These are phyloP conservation scores for Zygotorulaspora danielsina DNA, from an alignment of 805 yeast species.

Conservation along the genomic window DNA sequence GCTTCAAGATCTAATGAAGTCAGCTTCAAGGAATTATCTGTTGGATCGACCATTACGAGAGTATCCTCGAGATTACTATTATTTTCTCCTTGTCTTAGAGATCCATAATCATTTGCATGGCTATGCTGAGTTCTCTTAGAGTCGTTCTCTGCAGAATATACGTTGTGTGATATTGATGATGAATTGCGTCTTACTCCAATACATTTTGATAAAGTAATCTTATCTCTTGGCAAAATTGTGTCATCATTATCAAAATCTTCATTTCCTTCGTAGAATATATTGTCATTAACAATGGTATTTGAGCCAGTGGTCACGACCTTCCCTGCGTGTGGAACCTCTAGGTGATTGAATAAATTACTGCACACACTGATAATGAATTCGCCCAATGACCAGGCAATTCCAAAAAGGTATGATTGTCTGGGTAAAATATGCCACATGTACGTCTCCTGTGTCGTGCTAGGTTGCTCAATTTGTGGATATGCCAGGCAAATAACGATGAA, in stretches of 20 bases:
- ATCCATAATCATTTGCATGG: constrained; percentile 12
- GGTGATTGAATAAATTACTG: constrained; percentile 26
- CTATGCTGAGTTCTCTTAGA: constrained; percentile 9
- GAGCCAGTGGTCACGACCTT: not conserved
- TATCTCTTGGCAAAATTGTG: constrained; percentile 20
- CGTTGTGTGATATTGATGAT: constrained; percentile 33
- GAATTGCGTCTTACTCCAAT: constrained; percentile 36
- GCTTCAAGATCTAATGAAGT: constrained; percentile 16
- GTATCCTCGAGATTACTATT: constrained; percentile 11
- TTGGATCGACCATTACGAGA: constrained; percentile 20
- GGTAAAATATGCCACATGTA: constrained; percentile 39
- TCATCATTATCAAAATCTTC: constrained; percentile 4
- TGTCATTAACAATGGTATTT: constrained; percentile 1
- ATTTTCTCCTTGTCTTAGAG: constrained; percentile 3
- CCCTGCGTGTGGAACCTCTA: constrained; percentile 15
- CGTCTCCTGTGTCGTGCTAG: not conserved
- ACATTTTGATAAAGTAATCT: constrained; percentile 38
- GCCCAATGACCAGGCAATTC: constrained; percentile 36
- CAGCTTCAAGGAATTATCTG: constrained; percentile 23
- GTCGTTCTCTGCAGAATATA: constrained; percentile 23
- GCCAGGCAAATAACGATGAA: constrained; percentile 37
- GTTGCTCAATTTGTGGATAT: constrained; percentile 36
- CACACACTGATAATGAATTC: constrained; percentile 32
- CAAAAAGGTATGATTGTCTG: constrained; percentile 39
- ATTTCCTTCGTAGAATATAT: constrained; percentile 2